Conservation (phyloP, 2,329 filamentous ascomycete species). For the Fusarium sp. region DNA sequence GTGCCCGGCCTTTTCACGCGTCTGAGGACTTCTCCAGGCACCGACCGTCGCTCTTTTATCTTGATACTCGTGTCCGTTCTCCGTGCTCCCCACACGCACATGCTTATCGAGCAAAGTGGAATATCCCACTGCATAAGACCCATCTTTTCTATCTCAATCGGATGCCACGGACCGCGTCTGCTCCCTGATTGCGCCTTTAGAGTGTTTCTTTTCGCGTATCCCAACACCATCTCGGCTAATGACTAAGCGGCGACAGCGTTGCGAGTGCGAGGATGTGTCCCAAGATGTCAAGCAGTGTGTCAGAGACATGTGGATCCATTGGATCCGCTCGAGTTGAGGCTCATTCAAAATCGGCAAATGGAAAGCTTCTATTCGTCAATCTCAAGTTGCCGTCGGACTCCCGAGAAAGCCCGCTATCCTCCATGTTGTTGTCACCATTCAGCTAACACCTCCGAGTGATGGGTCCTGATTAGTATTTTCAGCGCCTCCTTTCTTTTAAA, state of each 20-base stretch:
- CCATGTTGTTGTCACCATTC: neutral
- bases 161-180: neutral
- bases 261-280: constrained; percentile 1
- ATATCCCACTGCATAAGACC: neutral
- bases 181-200: neutral
- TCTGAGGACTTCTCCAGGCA: neutral
- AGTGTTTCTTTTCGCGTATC: neutral
- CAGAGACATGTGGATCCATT: constrained; percentile 3
- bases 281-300: neutral
- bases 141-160: neutral
- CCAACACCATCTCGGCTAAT: neutral
- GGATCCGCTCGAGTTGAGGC: constrained; percentile 6
- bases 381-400: neutral
- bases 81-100: neutral
- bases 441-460: neutral
- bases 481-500: constrained; percentile 4
- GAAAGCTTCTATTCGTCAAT: constrained; percentile 4
- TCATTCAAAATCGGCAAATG: neutral
- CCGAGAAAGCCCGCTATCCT: constrained; percentile 12
- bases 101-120: neutral
- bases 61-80: neutral
- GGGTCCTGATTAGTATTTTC: neutral
- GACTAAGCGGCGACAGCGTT: constrained; percentile 6
- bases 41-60: neutral
- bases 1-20: neutral